These are phyloP conservation scores for Rhodotorula kratochvilovae DNA, from an alignment of 768 basidiomycete genomes.

Conservation along the genomic window DNA sequence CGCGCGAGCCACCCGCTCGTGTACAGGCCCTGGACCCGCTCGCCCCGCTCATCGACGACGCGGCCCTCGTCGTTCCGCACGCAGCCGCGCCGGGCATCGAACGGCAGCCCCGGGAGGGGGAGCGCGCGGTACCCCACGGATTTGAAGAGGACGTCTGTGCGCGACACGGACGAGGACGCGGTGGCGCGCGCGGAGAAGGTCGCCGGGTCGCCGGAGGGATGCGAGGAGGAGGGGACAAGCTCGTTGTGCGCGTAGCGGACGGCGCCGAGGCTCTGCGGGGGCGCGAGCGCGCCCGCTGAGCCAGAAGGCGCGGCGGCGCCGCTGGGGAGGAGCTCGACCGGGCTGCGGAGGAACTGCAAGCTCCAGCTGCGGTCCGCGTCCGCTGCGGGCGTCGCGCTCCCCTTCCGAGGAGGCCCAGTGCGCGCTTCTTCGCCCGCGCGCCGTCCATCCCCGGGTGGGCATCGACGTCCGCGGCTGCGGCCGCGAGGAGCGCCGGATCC, in stretches of 20 bases:
- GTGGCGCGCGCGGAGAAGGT: constrained; percentile 53
- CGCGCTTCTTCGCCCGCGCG: constrained; percentile 48
- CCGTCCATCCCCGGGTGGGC: constrained; percentile 35
- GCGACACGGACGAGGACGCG: constrained; percentile 54
- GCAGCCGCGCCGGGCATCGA: constrained; percentile 48
- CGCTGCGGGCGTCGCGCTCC: constrained; percentile 52
- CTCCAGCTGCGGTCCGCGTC: constrained; percentile 71
- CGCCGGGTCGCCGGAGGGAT: constrained; percentile 47
- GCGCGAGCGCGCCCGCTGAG: background rate
- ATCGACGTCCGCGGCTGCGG: constrained; percentile 43
- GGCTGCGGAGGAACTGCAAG: constrained; percentile 74
- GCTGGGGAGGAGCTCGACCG: constrained; percentile 49
- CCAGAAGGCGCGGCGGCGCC: background rate
- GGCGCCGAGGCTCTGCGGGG: background rate
- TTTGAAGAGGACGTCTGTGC: constrained; percentile 75
- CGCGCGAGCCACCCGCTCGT: constrained; percentile 89
- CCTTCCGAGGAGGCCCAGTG: constrained; percentile 49
- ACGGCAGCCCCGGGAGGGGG: constrained; percentile 45
- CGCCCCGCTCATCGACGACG: constrained; percentile 46
- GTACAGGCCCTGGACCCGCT: constrained; percentile 60
- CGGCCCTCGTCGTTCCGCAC: constrained; percentile 52
- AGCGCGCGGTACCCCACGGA: constrained; percentile 71
- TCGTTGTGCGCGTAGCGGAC: constrained; percentile 31
- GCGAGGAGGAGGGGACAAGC: constrained; percentile 4
- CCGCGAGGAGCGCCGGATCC: constrained; percentile 40